Conservation (phyloP, 73 alveolate species). For the Paramecium bursaria region DNA sequence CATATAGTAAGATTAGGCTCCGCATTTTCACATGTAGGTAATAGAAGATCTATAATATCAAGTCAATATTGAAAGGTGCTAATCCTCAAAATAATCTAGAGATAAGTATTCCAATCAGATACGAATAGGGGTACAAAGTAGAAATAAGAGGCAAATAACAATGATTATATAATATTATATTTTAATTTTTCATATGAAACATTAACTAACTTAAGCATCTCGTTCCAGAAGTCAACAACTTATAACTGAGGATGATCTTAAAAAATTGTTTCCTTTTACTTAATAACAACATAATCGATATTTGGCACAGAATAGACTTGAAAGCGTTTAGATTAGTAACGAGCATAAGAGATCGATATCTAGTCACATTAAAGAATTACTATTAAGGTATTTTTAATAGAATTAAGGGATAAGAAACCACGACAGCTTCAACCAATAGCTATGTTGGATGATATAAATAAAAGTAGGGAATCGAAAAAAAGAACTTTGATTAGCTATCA, state of each 20-base stretch:
- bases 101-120: too few species aligned
- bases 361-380: not conserved
- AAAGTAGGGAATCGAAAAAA: constrained; percentile 40
- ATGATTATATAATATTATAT: too few species aligned
- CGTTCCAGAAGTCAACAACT: constrained; percentile 39
- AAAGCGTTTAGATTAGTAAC: constrained; percentile 4
- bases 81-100: too few species aligned
- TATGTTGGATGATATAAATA: constrained; percentile 31
- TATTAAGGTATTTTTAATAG: not conserved
- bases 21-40: too few species aligned
- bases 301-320: constrained; percentile 39
- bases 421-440: constrained; percentile 9
- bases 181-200: too few species aligned
- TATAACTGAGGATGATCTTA: constrained; percentile 10
- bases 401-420: not conserved
- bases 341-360: constrained; percentile 12
- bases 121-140: too few species aligned
- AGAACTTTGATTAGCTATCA: constrained; percentile 26
- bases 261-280: constrained; percentile 24
- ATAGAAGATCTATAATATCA: too few species aligned
- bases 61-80: too few species aligned
- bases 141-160: too few species aligned
- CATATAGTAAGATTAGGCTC: too few species aligned
- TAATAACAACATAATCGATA: constrained; percentile 18
- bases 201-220: not conserved